Evolutionary conservation across 108 stramenopile genomes (phyloP).

Genomic region (Skeletonema potamos): DNA sequence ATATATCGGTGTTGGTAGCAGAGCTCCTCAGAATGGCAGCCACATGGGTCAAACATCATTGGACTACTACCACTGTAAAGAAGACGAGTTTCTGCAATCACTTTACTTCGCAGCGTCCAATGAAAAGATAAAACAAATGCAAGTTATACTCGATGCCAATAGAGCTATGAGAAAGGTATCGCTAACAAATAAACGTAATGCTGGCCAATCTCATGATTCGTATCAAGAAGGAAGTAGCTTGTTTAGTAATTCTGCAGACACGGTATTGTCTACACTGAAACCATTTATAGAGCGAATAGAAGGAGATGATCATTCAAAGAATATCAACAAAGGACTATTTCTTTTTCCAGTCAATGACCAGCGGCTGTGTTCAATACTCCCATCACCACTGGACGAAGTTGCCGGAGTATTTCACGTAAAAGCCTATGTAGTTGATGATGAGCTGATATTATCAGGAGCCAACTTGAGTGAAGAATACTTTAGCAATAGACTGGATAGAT

Average conservation of each 20-base stretch:
- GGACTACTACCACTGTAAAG: not conserved
- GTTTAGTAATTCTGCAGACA: conserved; percentile 25
- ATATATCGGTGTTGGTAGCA: conserved; percentile 74
- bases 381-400: conserved; percentile 81
- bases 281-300: conserved; percentile 54
- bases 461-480: conserved; percentile 89
- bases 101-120: conserved; percentile 22
- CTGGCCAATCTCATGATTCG: conserved; percentile 3
- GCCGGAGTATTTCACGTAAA: conserved; percentile 89
- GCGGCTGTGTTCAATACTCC: conserved; percentile 47
- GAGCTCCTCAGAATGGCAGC: conserved; percentile 8
- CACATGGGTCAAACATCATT: not conserved
- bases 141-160: conserved; percentile 76
- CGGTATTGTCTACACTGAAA: conserved; percentile 19
- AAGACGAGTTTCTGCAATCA: conserved; percentile 63
- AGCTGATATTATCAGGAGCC: conserved; percentile 76
- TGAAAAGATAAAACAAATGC: conserved; percentile 28
- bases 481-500: conserved; percentile 78
- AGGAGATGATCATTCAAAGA: conserved; percentile 7
- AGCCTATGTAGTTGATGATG: conserved; percentile 81
- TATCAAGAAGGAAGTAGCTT: not conserved
- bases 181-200: conserved; percentile 2
- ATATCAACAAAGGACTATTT: conserved; percentile 36
- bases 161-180: conserved; percentile 70
- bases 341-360: conserved; percentile 63